phyloP scores from a whole-genome alignment of 129 eudicot species.

The Artemisia argyi region DNA sequence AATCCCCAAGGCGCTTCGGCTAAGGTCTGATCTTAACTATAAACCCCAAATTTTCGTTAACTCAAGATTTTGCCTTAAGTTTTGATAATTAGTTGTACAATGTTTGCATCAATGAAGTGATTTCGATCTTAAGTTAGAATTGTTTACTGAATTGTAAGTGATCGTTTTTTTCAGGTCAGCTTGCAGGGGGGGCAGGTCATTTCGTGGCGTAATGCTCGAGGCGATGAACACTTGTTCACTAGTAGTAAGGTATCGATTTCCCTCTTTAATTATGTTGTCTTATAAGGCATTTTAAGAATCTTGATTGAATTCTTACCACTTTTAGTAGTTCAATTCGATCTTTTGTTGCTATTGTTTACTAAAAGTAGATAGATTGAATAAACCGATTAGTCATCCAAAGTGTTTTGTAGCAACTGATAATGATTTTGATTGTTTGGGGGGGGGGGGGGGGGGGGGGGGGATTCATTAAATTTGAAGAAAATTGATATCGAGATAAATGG shows the following conservation, averaged over 20 bases:
- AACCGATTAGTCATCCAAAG: too few species aligned
- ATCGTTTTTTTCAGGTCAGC: slow-evolving; percentile 60
- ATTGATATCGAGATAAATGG: too few species aligned
- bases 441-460: too few species aligned
- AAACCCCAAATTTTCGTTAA: not conserved
- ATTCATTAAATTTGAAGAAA: too few species aligned
- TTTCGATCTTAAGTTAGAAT: not conserved
- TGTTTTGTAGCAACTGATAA: not conserved
- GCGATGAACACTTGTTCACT: slow-evolving; percentile 80
- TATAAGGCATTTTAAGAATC: too few species aligned
- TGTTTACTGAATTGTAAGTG: not conserved
- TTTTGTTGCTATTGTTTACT: not conserved
- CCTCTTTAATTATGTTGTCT: not conserved
- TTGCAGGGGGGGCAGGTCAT: slow-evolving; percentile 89
- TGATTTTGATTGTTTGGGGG: too few species aligned
- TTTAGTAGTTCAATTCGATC: not conserved
- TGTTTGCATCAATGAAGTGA: not conserved
- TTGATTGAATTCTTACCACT: too few species aligned
- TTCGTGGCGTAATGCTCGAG: slow-evolving; percentile 78
- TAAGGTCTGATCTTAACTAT: slow-evolving; percentile 38
- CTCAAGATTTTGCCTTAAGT: slow-evolving; percentile 11
- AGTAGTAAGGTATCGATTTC: slow-evolving; percentile 62
- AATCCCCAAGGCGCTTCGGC: slow-evolving; percentile 69
- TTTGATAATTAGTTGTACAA: not conserved
- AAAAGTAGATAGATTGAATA: not conserved